Evolutionary conservation across 2,329 filamentous ascomycete species (phyloP).

Genomic region (Chrysoporthe austroafricana): DNA sequence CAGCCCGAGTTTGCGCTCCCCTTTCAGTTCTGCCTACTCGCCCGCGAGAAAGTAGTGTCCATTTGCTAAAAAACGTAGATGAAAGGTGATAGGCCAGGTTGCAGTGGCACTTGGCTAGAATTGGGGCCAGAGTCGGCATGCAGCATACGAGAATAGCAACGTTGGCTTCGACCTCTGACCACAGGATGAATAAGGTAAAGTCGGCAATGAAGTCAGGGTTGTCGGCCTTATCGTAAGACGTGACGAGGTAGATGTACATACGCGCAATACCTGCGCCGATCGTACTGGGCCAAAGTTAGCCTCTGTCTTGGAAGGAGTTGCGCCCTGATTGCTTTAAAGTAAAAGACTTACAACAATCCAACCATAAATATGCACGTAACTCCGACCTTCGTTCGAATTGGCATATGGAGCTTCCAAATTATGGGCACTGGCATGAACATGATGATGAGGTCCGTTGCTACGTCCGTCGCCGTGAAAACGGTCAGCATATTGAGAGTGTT

Average conservation of each 20-base stretch:
- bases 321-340: no score
- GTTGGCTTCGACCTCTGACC: neutral
- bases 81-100: neutral
- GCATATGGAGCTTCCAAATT: neutral
- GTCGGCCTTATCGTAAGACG: neutral
- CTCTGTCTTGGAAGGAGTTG: no score
- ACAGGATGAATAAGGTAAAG: neutral
- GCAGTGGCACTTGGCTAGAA: neutral
- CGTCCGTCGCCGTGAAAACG: slow-evolving; percentile 23
- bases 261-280: neutral
- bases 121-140: neutral
- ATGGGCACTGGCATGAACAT: neutral
- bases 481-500: slow-evolving; percentile 22
- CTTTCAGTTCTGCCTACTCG: neutral
- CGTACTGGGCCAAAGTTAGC: neutral
- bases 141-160: neutral
- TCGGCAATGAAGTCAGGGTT: neutral
- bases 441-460: slow-evolving; percentile 24
- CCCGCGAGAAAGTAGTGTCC: neutral
- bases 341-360: neutral
- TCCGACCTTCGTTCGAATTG: neutral
- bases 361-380: neutral
- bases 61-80: neutral
- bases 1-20: neutral
- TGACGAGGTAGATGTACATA: neutral